Conservation (phyloP, 2,329 filamentous ascomycete genomes). For the Colletotrichum sp. region DNA sequence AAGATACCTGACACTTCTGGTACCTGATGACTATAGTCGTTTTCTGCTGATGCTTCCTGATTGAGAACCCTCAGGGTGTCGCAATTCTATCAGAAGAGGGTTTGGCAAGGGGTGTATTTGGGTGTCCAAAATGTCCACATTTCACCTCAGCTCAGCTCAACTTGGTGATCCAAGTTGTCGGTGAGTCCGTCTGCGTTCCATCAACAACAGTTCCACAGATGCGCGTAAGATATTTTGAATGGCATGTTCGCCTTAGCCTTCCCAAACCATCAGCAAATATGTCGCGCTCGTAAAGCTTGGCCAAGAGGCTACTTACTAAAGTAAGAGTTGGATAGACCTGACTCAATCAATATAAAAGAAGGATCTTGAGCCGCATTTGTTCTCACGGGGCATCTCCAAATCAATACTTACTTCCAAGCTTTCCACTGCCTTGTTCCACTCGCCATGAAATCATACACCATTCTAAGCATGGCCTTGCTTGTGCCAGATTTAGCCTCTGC, state of each 20-base stretch:
- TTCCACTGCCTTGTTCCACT: too few relatives aligned
- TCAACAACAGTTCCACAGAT: not conserved
- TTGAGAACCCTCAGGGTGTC: fast-evolving
- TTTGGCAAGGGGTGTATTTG: not conserved
- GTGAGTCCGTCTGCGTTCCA: not conserved
- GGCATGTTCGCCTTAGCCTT: not conserved
- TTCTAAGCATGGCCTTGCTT: not conserved
- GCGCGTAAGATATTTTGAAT: not conserved
- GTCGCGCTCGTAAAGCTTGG: not conserved
- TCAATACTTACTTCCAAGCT: not conserved
- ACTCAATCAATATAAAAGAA: not conserved
- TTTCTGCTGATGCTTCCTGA: not conserved
- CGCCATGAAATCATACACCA: not conserved
- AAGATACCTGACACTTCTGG: not conserved
- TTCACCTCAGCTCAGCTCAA: not conserved
- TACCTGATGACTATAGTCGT: not conserved
- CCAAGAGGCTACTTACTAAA: not conserved
- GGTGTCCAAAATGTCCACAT: not conserved
- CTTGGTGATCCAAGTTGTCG: not conserved
- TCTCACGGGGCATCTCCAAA: not conserved
- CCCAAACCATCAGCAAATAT: not conserved
- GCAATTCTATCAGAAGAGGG: not conserved
- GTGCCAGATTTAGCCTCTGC: not conserved
- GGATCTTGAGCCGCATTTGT: not conserved
- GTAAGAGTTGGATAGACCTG: not conserved